Evolutionary conservation across 1,139 yeast species (phyloP), one percentile per base, ranked within the genome.

Genomic region (Pichia sp.): DNA sequence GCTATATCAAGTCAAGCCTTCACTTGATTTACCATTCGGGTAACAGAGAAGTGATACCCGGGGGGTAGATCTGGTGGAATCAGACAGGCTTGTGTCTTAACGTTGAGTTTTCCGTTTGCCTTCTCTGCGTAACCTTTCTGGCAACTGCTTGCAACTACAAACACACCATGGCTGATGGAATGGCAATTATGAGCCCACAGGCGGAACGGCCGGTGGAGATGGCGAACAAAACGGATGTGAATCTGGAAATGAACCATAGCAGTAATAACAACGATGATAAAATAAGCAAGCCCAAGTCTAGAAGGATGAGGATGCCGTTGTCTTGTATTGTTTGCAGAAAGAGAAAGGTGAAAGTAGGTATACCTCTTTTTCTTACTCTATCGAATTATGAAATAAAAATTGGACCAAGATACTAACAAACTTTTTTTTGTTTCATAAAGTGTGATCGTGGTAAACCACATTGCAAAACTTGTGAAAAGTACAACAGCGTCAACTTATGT

Each of bases 401-500:
- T 20, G 24, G 24, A 20, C 24, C 24, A 20, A 20, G 31, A 29
- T n/a, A 45, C 45, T 27, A 46, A 40, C 41, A 27, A 38, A 40
- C 27, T 2, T 40, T 27, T 27, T 14, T 41, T 40, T 12, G 16
- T 45, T 46, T 29, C 4, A 9, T 42, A 16, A 34, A 66, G 66
- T 84, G 89, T 74, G 88, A 83, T 64, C 71, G 86, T 54, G 75
- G 73, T 29, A 74, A 78, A 61, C 93, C 93, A 1, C 80, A 82
- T 38, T 87, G 95, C 69, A 81, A 85, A 3, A 77, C 83, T 31
- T 87, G 95, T 71, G 76, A 76, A 51, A 80, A 79, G 69, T 82
- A 84, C 51, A 84, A 86, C 30, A 83, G 83, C 24, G 83, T 85
- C 6, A 87, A 85, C 65, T 69, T 83, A 38, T 87, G 95, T 61